Evolutionary conservation across 1,284 basidiomycete species (phyloP), one percentile per base, ranked within the genome.

Genomic region (Neolentinus lepideus): DNA sequence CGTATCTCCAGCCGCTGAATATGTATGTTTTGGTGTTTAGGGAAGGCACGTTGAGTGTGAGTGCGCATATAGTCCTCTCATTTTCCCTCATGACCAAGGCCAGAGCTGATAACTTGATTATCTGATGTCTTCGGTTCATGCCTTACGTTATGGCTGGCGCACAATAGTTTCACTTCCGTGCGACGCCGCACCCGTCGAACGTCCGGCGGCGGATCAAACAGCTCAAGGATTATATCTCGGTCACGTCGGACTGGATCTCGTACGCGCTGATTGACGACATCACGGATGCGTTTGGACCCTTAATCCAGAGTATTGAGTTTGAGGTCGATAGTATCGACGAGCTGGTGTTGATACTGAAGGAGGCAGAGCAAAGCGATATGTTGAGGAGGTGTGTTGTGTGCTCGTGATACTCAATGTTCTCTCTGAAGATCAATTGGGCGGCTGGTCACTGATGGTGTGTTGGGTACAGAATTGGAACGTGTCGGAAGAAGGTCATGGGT

Each of bases 1-100:
- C 94, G 0, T 92, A 99, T 69, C 84, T 99, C 53, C 96, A 99
- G 70, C 97, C 97, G 27, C 77, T 99, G 59, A 99, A 99, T 75
- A 98, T 98, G 94, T 99, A 99, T 74, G 97, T 99, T 66, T 92
- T 99, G 65, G 97, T 99, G 43, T 98, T 99, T 76, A 82, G 97
- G 38, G 96, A 99, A 70, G 97, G 97, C n/a, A 98, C 89, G 2
- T 75, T 98, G 47, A 96, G 94, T 25, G 87, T 94, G 63, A 63
- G 89, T 76, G 2, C 4, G 29, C 43, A 46, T 46, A 46, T 16
- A 25, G 4, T 25, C 16, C 43, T 16, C 24, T 46, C 16, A 6
- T 25, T n/a, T n/a, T n/a, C n/a, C n/a, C n/a, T n/a, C n/a, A n/a
- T n/a, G n/a, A 35, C 25, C 8, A 11, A 51, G 21, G 38, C 4